These are phyloP conservation scores for Neobulgaria alba DNA, from an alignment of 2,329 filamentous ascomycete species.

Conservation along the genomic window DNA sequence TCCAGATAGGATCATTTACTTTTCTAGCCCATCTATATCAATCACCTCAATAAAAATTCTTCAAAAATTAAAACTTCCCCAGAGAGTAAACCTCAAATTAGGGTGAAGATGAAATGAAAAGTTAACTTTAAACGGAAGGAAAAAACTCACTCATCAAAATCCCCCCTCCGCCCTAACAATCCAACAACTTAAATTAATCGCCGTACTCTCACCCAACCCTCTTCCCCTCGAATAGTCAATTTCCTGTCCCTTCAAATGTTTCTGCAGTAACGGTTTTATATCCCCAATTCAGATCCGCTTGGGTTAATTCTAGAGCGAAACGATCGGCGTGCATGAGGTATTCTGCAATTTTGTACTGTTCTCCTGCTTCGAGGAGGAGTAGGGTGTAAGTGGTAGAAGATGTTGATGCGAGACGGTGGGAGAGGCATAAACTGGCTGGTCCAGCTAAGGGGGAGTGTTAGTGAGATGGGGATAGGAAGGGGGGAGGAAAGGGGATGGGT, in stretches of 20 bases:
- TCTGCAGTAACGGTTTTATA: constrained; percentile 22
- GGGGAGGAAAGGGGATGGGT: no score
- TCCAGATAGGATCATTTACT: no score
- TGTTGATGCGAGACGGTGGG: constrained; percentile 41
- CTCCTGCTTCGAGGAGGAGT: constrained; percentile 53
- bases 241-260: constrained; percentile 19
- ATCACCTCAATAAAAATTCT: no score
- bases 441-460: constrained; percentile 36
- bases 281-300: constrained; percentile 20
- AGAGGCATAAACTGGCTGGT: constrained; percentile 50
- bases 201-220: constrained; percentile 31
- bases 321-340: constrained; percentile 46
- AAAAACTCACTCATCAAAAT: no score
- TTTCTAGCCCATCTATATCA: no score
- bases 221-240: constrained; percentile 30
- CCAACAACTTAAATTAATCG: constrained; percentile 37
- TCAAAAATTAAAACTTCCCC: no score
- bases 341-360: constrained; percentile 36
- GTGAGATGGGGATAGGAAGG: no score
- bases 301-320: constrained; percentile 39
- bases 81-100: no score
- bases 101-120: no score
- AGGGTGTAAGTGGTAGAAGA: constrained; percentile 38
- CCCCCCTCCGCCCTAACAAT: no score
- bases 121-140: no score